These are phyloP conservation scores for Chalciporus pseudorubinellus DNA, from an alignment of 768 basidiomycete species.

Conservation along the genomic window DNA sequence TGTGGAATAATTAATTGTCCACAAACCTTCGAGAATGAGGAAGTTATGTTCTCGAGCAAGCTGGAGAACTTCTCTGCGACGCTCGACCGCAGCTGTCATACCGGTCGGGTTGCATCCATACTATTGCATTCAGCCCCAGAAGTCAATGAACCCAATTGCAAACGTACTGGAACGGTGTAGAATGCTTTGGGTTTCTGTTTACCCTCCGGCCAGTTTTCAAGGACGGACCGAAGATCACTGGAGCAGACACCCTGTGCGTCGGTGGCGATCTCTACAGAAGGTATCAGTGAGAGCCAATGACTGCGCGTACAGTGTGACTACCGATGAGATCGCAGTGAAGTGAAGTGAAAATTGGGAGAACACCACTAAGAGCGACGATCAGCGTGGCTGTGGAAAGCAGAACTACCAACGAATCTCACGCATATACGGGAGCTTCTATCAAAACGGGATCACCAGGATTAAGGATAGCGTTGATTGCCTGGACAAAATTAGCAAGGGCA, in stretches of 20 bases:
- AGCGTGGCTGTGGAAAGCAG: constrained; percentile 11
- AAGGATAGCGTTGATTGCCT: constrained; percentile 72
- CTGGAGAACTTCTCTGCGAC: constrained; percentile 68
- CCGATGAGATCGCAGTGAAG: constrained; percentile 60
- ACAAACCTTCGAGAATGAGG: constrained; percentile 78
- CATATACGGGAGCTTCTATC: constrained; percentile 80
- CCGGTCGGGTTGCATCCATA: constrained; percentile 89
- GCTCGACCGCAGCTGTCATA: constrained; percentile 65
- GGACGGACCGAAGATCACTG: constrained; percentile 53
- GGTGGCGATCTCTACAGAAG: constrained; percentile 65
- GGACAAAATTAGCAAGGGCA: constrained; percentile 8
- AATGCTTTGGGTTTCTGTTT: constrained; percentile 75
- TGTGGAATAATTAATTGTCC: not conserved
- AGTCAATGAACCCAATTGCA: constrained; percentile 7
- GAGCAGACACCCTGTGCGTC: constrained; percentile 72
- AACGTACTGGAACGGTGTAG: constrained; percentile 73
- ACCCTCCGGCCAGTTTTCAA: constrained; percentile 71
- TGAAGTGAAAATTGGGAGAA: constrained; percentile 60
- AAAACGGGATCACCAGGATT: constrained; percentile 80
- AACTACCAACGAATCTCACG: constrained; percentile 41
- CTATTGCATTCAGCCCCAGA: constrained; percentile 31
- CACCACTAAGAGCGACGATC: constrained; percentile 44
- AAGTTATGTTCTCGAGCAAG: constrained; percentile 73
- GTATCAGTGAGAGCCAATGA: not conserved
- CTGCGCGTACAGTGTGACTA: constrained; percentile 24